phyloP scores from a whole-genome alignment of 164 flowering plant genomes.

The Kingdonia uniflora region DNA sequence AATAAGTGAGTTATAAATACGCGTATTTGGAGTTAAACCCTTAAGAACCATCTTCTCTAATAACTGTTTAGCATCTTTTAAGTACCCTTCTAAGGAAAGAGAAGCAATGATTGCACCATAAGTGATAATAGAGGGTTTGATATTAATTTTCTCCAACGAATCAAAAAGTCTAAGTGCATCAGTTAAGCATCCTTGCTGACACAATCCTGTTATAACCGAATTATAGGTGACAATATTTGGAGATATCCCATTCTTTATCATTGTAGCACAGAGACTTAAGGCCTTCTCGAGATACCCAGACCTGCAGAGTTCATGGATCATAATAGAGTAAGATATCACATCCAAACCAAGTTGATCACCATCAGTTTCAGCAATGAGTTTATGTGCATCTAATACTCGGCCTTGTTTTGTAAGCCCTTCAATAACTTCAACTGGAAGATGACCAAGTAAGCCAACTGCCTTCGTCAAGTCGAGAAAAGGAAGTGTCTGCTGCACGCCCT shows the following conservation, averaged over 20 bases:
- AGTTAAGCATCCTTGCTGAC: constrained; percentile 64
- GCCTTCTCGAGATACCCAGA: constrained; percentile 50
- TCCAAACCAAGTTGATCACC: constrained; percentile 27
- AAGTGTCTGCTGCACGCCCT: constrained; percentile 31
- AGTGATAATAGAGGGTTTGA: constrained; percentile 59
- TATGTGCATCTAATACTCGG: constrained; percentile 52
- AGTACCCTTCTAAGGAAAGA: constrained; percentile 58
- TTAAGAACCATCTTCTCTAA: constrained; percentile 57
- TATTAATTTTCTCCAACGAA: constrained; percentile 48
- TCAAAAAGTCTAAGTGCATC: constrained; percentile 83
- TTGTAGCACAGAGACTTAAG: constrained; percentile 51
- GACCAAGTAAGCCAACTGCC: constrained; percentile 9
- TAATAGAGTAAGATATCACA: constrained; percentile 42
- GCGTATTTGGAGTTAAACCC: constrained; percentile 45
- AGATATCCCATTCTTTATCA: constrained; percentile 34
- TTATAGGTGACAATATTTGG: constrained; percentile 64
- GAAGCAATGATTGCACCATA: constrained; percentile 50
- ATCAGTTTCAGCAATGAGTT: constrained; percentile 36
- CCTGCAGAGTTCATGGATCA: constrained; percentile 71
- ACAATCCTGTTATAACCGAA: constrained; percentile 60
- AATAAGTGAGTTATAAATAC: constrained; percentile 61
- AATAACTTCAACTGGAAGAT: constrained; percentile 30
- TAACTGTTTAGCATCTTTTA: constrained; percentile 54
- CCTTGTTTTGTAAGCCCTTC: constrained; percentile 36
- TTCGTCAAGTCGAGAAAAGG: constrained; percentile 27